These are phyloP conservation scores for Sporothrix phasma DNA, from an alignment of 2,329 filamentous ascomycete species.

Conservation along the genomic window DNA sequence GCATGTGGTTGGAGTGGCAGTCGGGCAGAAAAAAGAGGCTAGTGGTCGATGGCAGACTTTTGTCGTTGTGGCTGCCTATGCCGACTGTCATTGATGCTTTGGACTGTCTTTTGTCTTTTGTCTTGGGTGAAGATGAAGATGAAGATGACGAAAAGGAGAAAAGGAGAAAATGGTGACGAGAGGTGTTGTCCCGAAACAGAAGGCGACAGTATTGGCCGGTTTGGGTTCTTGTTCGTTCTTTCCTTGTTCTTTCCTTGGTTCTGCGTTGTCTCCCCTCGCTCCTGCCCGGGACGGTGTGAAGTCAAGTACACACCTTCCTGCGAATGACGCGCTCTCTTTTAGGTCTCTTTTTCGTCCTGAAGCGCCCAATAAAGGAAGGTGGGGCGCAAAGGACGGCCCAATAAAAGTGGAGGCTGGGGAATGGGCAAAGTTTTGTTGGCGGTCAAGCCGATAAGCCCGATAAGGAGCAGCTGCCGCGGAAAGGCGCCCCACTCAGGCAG, in stretches of 20 bases:
- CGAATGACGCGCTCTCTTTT: conserved; percentile 2
- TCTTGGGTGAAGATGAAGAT: too few species aligned
- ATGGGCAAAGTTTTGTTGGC: background rate
- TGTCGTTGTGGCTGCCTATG: too few species aligned
- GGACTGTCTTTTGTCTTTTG: too few species aligned
- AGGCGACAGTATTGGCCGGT: conserved; percentile 9
- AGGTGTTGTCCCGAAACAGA: background rate
- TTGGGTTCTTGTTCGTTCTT: too few species aligned
- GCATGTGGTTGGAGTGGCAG: too few species aligned
- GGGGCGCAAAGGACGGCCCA: background rate
- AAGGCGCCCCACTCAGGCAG: conserved; percentile 4
- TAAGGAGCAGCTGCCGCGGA: background rate
- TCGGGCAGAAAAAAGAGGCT: too few species aligned
- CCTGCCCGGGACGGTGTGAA: background rate
- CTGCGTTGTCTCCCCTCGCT: background rate
- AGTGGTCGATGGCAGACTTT: too few species aligned
- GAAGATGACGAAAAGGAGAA: background rate
- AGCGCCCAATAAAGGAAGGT: background rate
- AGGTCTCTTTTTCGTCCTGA: background rate
- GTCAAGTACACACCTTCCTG: background rate
- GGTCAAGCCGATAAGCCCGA: conserved; percentile 15
- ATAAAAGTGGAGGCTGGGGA: conserved; percentile 8
- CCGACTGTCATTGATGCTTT: too few species aligned
- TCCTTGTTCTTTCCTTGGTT: background rate
- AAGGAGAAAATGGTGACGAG: background rate